Conservation (phyloP, 2,329 filamentous ascomycete species). For the Clonostachys rhizophaga region DNA sequence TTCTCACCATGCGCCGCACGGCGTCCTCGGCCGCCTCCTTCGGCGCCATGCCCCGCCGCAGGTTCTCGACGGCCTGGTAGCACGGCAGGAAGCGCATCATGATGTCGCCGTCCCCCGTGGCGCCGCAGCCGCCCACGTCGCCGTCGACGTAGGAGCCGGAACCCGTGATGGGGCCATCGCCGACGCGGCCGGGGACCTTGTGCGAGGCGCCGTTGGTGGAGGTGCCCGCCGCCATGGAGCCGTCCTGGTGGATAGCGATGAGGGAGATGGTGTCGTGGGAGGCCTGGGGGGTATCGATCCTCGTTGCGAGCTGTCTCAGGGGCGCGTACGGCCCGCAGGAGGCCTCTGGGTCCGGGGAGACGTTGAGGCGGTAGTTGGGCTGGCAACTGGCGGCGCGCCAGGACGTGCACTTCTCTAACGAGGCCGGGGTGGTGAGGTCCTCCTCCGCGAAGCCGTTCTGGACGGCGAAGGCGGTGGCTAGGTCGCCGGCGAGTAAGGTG, state of each 20-base stretch:
- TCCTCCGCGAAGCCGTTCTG: conserved; percentile 43
- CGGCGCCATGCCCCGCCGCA: conserved; percentile 42
- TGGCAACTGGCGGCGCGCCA: conserved; percentile 39
- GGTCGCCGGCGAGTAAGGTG: conserved; percentile 45
- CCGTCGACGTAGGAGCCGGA: conserved; percentile 51
- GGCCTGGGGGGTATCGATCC: conserved; percentile 9
- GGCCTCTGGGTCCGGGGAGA: conserved; percentile 32
- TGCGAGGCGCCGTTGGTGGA: conserved; percentile 50
- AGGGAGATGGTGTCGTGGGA: conserved; percentile 52
- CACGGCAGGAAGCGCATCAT: conserved; percentile 55
- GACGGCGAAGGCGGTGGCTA: conserved; percentile 46
- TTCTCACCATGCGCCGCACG: conserved; percentile 40
- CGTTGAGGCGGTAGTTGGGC: conserved; percentile 44
- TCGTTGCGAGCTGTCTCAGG: conserved; percentile 1
- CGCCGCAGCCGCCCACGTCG: conserved; percentile 49
- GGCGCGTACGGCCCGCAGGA: conserved; percentile 44
- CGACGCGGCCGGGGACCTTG: conserved; percentile 50
- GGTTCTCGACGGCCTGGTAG: conserved; percentile 51
- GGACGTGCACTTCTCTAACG: conserved; percentile 27
- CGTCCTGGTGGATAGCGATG: conserved; percentile 35
- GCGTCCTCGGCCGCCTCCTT: conserved; percentile 44
- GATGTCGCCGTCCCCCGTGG: conserved; percentile 51
- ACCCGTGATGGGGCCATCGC: conserved; percentile 49
- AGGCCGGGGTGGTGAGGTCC: conserved; percentile 35
- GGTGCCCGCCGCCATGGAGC: conserved; percentile 47